Conservation (phyloP, 2,329 filamentous ascomycete genomes). For the Coleophoma cylindrospora region DNA sequence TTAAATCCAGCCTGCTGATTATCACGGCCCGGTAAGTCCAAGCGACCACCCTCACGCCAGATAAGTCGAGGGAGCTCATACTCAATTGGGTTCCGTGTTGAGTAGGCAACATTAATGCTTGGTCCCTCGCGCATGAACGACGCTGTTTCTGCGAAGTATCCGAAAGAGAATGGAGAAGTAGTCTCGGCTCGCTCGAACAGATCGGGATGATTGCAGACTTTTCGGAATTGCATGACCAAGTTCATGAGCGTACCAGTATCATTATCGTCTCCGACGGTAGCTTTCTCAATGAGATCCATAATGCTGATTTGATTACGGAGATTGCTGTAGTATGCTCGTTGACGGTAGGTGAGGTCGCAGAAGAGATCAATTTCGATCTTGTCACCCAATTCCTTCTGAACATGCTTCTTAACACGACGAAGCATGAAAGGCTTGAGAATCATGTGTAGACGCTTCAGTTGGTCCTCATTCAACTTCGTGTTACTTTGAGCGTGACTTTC, state of each 20-base stretch:
- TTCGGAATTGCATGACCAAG: slow-evolving; percentile 98
- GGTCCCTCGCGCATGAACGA: slow-evolving; percentile 89
- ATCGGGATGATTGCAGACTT: slow-evolving; percentile 98
- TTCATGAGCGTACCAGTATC: slow-evolving; percentile 98
- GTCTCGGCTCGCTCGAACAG: slow-evolving; percentile 94
- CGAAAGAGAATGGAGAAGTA: slow-evolving; percentile 75
- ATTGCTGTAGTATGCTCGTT: slow-evolving; percentile 88
- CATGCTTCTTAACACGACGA: slow-evolving; percentile 98
- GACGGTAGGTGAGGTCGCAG: slow-evolving; percentile 94
- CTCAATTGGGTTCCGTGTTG: slow-evolving; percentile 79
- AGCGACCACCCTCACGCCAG: slow-evolving; percentile 73
- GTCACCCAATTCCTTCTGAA: slow-evolving; percentile 97
- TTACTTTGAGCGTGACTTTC: slow-evolving; percentile 98
- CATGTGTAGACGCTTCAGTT: slow-evolving; percentile 95
- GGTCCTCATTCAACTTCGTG: slow-evolving; percentile 98
- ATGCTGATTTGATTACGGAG: slow-evolving; percentile 96
- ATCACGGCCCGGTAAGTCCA: slow-evolving; percentile 67
- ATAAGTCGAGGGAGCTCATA: slow-evolving; percentile 77
- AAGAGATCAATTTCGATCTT: slow-evolving; percentile 97
- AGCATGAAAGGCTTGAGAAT: slow-evolving; percentile 99
- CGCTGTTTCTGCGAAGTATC: slow-evolving; percentile 89
- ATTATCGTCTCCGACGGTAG: slow-evolving; percentile 86
- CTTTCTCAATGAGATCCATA: slow-evolving; percentile 97
- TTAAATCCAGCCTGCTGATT: slow-evolving; percentile 77
- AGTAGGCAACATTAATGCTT: slow-evolving; percentile 78